These are phyloP conservation scores for Glonium stellatum DNA, from an alignment of 495 filamentous ascomycete species.

Conservation along the genomic window DNA sequence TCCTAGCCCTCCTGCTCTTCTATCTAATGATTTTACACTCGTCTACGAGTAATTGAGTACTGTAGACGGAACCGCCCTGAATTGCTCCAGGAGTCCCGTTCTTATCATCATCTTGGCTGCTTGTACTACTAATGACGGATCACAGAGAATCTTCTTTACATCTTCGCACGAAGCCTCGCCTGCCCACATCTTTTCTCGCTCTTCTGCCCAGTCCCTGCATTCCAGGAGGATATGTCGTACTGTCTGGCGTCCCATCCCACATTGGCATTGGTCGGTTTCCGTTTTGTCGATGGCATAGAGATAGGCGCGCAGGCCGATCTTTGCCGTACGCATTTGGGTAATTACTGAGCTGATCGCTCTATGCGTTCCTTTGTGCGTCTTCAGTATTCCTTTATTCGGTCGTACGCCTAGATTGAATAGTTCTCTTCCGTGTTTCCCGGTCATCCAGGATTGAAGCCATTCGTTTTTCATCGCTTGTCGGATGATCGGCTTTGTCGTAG, in stretches of 20 bases:
- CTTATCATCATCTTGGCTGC: slow-evolving; percentile 32
- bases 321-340: background rate
- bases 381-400: background rate
- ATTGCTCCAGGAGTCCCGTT: slow-evolving; percentile 29
- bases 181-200: slow-evolving; percentile 30
- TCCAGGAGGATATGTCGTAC: slow-evolving; percentile 34
- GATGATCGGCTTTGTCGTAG: slow-evolving; percentile 5
- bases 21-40: background rate
- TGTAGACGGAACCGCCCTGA: background rate
- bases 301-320: slow-evolving; percentile 20
- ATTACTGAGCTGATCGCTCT: background rate
- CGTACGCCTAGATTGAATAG: background rate
- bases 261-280: slow-evolving; percentile 30
- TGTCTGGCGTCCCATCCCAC: slow-evolving; percentile 26
- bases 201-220: slow-evolving; percentile 30
- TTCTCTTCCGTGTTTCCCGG: slow-evolving; percentile 2
- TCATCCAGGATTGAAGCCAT: background rate
- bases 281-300: slow-evolving; percentile 32
- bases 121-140: slow-evolving; percentile 31
- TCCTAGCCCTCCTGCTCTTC: background rate
- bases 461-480: background rate
- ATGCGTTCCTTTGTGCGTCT: background rate
- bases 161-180: slow-evolving; percentile 11
- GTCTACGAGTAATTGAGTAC: background rate
- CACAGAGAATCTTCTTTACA: slow-evolving; percentile 23